Conservation (phyloP, 805 yeast genomes). For the Wickerhamiella alocasiicola region DNA sequence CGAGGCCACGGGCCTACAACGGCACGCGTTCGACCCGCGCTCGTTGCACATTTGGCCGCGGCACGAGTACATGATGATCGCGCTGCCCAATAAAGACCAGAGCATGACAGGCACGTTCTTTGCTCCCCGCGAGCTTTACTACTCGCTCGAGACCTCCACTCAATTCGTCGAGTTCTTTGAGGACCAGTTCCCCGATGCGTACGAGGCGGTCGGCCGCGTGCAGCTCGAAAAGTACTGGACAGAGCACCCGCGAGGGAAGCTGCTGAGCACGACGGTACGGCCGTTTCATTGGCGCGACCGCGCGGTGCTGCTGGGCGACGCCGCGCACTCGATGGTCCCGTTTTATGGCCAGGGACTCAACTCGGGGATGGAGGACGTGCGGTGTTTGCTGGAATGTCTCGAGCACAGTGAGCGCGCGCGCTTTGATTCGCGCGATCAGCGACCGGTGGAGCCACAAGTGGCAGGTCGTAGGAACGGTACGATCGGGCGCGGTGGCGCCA, state of each 20-base stretch:
- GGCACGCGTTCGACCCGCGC: constrained; percentile 53
- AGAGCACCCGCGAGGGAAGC: constrained; percentile 58
- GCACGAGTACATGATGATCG: constrained; percentile 74
- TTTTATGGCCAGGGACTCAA: constrained; percentile 97
- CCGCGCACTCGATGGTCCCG: constrained; percentile 97
- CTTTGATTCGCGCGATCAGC: too few relatives aligned
- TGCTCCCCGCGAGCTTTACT: constrained; percentile 62
- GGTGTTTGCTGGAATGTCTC: constrained; percentile 43
- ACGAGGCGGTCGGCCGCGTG: constrained; percentile 49
- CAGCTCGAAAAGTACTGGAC: constrained; percentile 38
- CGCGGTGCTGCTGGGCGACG: constrained; percentile 72
- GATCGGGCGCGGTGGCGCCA: too few relatives aligned
- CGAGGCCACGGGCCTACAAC: constrained; percentile 16
- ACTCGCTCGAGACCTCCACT: constrained; percentile 32
- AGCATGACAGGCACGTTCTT: constrained; percentile 84
- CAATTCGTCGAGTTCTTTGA: constrained; percentile 43
- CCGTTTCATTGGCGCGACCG: constrained; percentile 58
- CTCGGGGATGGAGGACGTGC: constrained; percentile 87
- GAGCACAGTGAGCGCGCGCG: constrained; percentile 22
- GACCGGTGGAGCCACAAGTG: too few relatives aligned
- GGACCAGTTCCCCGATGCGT: constrained; percentile 62
- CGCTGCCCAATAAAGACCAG: constrained; percentile 73
- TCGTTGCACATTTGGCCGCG: constrained; percentile 93
- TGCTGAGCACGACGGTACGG: constrained; percentile 55
- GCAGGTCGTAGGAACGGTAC: too few relatives aligned